Base-by-base conservation (phyloP, 2,329 filamentous ascomycete genomes). In the Aspergillus japonicus region DNA sequence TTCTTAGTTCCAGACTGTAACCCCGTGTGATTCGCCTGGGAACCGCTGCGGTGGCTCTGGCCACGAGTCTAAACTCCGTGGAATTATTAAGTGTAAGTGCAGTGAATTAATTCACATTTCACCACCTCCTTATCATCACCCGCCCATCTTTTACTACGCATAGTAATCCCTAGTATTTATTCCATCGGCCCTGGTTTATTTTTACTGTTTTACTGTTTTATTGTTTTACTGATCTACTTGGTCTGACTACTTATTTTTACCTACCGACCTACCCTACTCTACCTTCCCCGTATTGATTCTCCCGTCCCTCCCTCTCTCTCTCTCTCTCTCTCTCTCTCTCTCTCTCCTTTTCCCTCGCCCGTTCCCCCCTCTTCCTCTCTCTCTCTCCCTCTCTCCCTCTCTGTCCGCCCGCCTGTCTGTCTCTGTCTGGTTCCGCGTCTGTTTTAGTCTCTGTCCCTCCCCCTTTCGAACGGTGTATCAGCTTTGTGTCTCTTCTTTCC, bases 371-470 rank as follows among this genome's bases (percentile, higher is more conserved):
- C 55, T 53, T 56, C 39, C 52, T 31, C 24, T 56, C 48, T 49
- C 51, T 23, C 39, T 60, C 29, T 52, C 33, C 21, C 26, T 51
- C 76, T 79, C 78, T 78, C 82, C 82, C 73, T 80, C 74, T 82
- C 61, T 58, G 60, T 54, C 60, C 61, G 54, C 58, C 26, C 5
- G 58, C 49, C 51, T 53, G 50, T 19, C 55, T 44, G 50, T 60
- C 49, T 58, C 16, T 47, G 44, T 62, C 57, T 54, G 42, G 54
- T 55, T 56, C 54, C 35, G 57, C 44, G 57, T 52, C 48, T 54
- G 52, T 57, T 29, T 47, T 49, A 42, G 39, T 56, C 39, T 21
- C 55, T 58, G 57, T 59, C 48, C 49, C 47, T 59, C 35, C 51
- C 33, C 33, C 33, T 35, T 35, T 44, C 16, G 39, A 19, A 7